These are phyloP conservation scores for Lentinula edodes DNA, from an alignment of 768 basidiomycete species.

Conservation along the genomic window DNA sequence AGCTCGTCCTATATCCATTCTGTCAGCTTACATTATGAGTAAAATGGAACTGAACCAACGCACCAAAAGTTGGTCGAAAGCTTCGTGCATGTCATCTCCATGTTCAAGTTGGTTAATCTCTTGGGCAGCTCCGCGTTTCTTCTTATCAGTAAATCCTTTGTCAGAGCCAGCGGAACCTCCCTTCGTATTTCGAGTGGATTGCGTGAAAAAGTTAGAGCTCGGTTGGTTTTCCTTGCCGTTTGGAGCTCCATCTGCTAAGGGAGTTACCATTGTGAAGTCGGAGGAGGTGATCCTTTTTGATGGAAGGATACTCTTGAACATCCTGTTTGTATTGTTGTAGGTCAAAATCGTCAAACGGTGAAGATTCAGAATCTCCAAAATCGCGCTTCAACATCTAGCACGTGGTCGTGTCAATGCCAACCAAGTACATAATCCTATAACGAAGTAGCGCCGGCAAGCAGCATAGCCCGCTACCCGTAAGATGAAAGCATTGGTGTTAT, in stretches of 20 bases:
- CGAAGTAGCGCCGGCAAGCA: too few species aligned
- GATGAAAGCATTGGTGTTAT: too few species aligned
- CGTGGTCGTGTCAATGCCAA: not conserved
- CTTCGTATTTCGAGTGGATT: not conserved
- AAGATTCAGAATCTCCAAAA: not conserved
- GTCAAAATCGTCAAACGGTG: not conserved
- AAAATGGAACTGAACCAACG: constrained; percentile 18
- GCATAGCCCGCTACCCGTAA: too few species aligned
- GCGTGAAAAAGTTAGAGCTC: constrained; percentile 10
- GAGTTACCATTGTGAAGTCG: constrained; percentile 72
- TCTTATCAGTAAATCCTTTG: constrained; percentile 32
- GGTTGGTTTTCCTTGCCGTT: constrained; percentile 70
- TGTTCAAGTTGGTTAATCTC: constrained; percentile 29
- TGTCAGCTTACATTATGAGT: not conserved
- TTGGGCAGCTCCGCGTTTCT: constrained; percentile 41
- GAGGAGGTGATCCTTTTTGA: constrained; percentile 59
- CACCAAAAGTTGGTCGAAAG: constrained; percentile 80
- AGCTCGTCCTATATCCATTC: constrained; percentile 64
- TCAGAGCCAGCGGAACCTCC: constrained; percentile 11
- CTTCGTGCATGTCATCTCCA: constrained; percentile 48
- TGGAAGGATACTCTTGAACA: constrained; percentile 82
- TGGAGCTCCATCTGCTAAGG: constrained; percentile 31
- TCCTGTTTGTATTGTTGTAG: constrained; percentile 21
- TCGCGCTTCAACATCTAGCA: not conserved
- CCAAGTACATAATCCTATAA: too few species aligned